phyloP scores from a whole-genome alignment of 2,329 filamentous ascomycete genomes.

The Parastagonospora avenae region DNA sequence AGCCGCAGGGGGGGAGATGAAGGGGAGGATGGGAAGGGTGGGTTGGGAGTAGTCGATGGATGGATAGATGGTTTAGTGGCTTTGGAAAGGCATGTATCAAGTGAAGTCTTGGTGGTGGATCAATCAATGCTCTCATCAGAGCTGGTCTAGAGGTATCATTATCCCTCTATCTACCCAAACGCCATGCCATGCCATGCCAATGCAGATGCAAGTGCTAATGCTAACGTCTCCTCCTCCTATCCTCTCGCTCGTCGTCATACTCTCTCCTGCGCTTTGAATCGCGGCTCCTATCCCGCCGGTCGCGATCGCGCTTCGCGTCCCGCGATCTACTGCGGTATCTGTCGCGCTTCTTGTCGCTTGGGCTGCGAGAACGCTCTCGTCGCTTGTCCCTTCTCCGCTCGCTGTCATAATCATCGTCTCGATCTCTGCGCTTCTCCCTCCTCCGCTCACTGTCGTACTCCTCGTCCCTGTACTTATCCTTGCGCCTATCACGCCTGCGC shows the following conservation, averaged over 20 bases:
- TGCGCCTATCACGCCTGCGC: conserved; percentile 15
- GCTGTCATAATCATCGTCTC: conserved; percentile 8
- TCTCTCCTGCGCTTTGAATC: conserved; percentile 31
- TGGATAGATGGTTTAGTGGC: too few relatives aligned
- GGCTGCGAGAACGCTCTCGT: conserved; percentile 28
- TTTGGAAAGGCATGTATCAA: too few relatives aligned
- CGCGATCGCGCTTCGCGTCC: conserved; percentile 26
- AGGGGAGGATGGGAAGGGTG: not conserved
- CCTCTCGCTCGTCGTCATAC: conserved; percentile 24
- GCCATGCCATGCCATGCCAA: too few relatives aligned
- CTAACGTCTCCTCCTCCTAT: conserved; percentile 26
- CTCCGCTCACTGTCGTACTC: conserved; percentile 16
- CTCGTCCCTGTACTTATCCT: conserved; percentile 1
- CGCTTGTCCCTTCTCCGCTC: conserved; percentile 11
- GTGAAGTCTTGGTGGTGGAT: too few relatives aligned
- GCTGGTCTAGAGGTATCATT: too few relatives aligned
- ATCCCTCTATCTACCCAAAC: too few relatives aligned
- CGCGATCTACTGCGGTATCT: conserved; percentile 32
- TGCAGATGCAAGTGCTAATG: not conserved
- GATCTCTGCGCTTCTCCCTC: conserved; percentile 19
- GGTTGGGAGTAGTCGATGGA: too few relatives aligned
- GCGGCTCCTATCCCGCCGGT: conserved; percentile 21
- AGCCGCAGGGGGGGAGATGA: not conserved
- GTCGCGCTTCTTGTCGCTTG: conserved; percentile 26
- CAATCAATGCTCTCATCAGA: too few relatives aligned